Base-by-base conservation (phyloP, 1,284 basidiomycete genomes). In the Trametes versicolor region DNA sequence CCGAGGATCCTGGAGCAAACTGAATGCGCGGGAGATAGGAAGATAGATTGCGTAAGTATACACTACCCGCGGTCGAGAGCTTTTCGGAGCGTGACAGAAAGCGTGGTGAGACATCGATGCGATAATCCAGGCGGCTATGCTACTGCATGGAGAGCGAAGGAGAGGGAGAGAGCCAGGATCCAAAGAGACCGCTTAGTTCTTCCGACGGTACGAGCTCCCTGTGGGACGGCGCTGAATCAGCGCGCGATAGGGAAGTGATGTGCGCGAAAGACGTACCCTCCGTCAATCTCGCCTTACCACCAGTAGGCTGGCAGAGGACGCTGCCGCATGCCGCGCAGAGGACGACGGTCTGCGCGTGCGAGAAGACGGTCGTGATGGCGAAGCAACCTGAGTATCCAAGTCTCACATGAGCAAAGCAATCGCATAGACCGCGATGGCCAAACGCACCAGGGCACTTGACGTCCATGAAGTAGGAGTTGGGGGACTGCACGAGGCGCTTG, bases 381-480 rank as follows among this genome's bases (percentile, higher is more conserved):
- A 97, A 96, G 87, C 95, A 97, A 70, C 94, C 94, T 93, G n/a
- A 53, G 21, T 10, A 53, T 21, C 39, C 39, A 39, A 32, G 17
- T 15, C 15, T 52, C 58, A 27, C 39, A 60, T 52, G 65, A 61
- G 37, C 21, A 8, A 37, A 56, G 19, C 27, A 25, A 19, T 15
- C 49, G 2, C n/a, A 13, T n/a, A 10, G 19, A 2, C 21, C 25
- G 8, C 10, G 8, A 39, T 47, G 21, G 36, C 0, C n/a, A 12
- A n/a, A 81, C 87, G 70, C 65, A 93, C 96, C 95, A 77, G 97
- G 93, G 86, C 97, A 99, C 85, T 99, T 99, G 77, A 99, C 97
- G 80, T 99, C 98, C 98, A 99, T 99, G 86, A 99, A 99, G 86
- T 97, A 99, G 52, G 96, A 98, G 85, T 98, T 96, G 72, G 96